Evolutionary conservation across 495 filamentous ascomycete genomes (phyloP).

Genomic region (Daldinia caldariorum): DNA sequence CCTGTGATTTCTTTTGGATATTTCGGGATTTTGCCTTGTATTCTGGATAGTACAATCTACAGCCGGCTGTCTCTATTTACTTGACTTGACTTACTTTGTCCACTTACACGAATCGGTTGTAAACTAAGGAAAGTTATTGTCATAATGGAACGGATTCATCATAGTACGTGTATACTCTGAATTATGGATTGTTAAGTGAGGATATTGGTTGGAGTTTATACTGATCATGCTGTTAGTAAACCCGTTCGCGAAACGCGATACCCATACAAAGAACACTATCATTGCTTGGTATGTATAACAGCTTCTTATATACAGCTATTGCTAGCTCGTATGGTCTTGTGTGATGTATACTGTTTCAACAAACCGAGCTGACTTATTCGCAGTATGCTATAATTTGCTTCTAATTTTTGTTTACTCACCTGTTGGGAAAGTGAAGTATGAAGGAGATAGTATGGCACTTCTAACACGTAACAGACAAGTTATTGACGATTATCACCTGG

Average conservation of each 20-base stretch:
- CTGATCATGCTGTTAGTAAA: slow-evolving; percentile 59
- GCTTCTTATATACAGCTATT: neutral
- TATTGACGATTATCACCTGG: slow-evolving; percentile 77
- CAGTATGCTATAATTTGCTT: slow-evolving; percentile 17
- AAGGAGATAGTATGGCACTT: slow-evolving; percentile 40
- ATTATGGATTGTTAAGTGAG: neutral
- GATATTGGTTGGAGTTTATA: neutral
- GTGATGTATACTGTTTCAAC: neutral
- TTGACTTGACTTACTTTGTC: slow-evolving; percentile 9
- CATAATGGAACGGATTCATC: slow-evolving; percentile 56
- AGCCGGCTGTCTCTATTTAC: neutral
- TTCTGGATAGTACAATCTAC: slow-evolving; percentile 6
- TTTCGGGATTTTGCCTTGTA: slow-evolving; percentile 11
- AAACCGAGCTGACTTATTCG: slow-evolving; percentile 7
- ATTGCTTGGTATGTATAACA: slow-evolving; percentile 46
- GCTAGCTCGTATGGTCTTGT: neutral
- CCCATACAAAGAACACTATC: slow-evolving; percentile 62
- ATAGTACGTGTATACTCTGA: slow-evolving; percentile 45
- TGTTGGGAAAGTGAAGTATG: neutral
- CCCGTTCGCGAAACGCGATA: slow-evolving; percentile 72
- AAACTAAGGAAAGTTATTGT: slow-evolving; percentile 5
- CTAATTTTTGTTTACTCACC: neutral
- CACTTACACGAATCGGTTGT: neutral
- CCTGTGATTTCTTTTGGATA: slow-evolving; percentile 3
- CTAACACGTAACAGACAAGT: slow-evolving; percentile 60